phyloP scores from a whole-genome alignment of 2,329 filamentous ascomycete genomes.

The Clarireedia homoeocarpa region DNA sequence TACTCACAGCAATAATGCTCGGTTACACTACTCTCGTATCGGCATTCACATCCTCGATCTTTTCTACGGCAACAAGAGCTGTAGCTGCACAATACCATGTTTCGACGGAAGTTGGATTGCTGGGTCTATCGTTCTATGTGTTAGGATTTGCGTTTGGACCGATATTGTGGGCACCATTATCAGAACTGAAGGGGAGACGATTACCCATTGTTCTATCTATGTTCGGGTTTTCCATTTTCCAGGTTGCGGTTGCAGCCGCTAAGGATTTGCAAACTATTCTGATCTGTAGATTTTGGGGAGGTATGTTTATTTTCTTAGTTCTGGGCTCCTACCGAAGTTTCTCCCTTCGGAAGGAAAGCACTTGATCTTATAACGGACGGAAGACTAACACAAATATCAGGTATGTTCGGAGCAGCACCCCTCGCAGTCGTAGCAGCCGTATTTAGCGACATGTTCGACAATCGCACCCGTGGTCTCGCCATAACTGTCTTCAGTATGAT shows the following conservation, averaged over 20 bases:
- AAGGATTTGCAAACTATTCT: conserved; percentile 64
- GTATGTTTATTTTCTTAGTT: conserved; percentile 36
- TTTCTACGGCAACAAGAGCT: conserved; percentile 55
- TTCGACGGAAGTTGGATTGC: conserved; percentile 50
- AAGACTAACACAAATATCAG: conserved; percentile 7
- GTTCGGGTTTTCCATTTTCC: conserved; percentile 64
- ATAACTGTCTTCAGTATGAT: conserved; percentile 52
- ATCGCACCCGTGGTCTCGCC: conserved; percentile 50
- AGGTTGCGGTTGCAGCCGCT: conserved; percentile 54
- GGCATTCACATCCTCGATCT: conserved; percentile 68
- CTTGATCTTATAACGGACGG: too few relatives aligned
- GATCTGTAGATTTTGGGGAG: conserved; percentile 65
- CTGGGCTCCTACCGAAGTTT: too few relatives aligned
- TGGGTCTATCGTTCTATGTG: conserved; percentile 64
- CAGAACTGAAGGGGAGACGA: conserved; percentile 61
- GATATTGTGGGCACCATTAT: conserved; percentile 64
- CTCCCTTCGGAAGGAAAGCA: too few relatives aligned
- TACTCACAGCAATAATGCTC: conserved; percentile 58
- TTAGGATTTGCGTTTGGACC: conserved; percentile 66
- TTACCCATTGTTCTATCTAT: conserved; percentile 53
- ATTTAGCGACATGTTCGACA: conserved; percentile 65
- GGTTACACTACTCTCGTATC: conserved; percentile 66
- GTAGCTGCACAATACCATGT: conserved; percentile 54
- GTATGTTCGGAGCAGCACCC: conserved; percentile 60
- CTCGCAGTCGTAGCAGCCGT: conserved; percentile 63